A percentile compares a stretch with the other conserved stretches of the same genome.
Evolutionary conservation across 2,329 filamentous ascomycete genomes (phyloP).

Genomic region (Sclerotinia sclerotiorum): DNA sequence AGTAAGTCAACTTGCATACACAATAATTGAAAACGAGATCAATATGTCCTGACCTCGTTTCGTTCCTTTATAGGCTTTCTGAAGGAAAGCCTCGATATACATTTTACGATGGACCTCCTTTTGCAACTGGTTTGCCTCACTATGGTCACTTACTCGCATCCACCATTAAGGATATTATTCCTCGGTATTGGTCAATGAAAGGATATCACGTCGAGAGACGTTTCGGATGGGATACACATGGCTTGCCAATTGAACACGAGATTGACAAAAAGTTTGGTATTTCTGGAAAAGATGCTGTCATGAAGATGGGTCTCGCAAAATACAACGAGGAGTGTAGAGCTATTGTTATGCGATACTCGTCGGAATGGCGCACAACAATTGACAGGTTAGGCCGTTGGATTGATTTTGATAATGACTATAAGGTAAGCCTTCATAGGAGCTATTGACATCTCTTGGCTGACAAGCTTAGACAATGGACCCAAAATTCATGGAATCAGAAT

Average conservation of each 20-base stretch:
- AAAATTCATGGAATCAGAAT: constrained; percentile 93
- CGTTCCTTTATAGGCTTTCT: constrained; percentile 55
- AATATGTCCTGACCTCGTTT: constrained; percentile 4
- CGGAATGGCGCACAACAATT: constrained; percentile 85
- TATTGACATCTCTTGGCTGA: constrained; percentile 25
- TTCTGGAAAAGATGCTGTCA: constrained; percentile 81
- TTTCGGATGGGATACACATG: constrained; percentile 96
- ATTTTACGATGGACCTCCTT: constrained; percentile 88
- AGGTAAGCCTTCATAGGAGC: constrained; percentile 50
- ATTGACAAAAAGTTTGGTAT: constrained; percentile 96
- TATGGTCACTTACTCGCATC: constrained; percentile 75
- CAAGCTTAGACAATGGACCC: constrained; percentile 76
- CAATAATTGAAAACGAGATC: neutral
- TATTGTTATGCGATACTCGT: constrained; percentile 88
- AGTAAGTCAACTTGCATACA: constrained; percentile 10
- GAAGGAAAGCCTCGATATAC: constrained; percentile 81
- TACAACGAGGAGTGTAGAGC: constrained; percentile 91
- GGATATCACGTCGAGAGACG: constrained; percentile 87
- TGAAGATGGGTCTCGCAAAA: constrained; percentile 78
- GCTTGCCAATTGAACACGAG: constrained; percentile 92
- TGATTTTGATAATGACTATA: constrained; percentile 97
- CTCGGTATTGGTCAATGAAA: constrained; percentile 96
- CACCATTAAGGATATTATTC: constrained; percentile 96
- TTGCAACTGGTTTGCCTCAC: constrained; percentile 69
- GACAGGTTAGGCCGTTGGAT: constrained; percentile 92